Base-by-base conservation (phyloP, 2,329 filamentous ascomycete species). In the Aureobasidium zeae region DNA sequence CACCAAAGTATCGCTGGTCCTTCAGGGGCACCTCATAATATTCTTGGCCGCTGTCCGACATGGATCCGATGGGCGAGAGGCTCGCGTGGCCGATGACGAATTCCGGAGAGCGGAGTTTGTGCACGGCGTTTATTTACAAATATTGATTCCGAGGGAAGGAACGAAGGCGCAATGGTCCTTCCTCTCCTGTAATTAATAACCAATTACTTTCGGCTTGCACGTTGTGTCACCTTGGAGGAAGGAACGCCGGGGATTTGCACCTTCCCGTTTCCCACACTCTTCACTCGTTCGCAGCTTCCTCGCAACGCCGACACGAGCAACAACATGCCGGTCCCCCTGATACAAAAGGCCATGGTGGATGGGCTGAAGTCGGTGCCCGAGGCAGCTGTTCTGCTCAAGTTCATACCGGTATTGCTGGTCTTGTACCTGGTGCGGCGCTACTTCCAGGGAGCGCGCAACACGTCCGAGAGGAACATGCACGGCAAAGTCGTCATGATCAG, bases 401-500 rank as follows among this genome's bases (percentile, higher is more conserved):
- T 69, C n/a, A 53, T 70, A 20, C 70, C 71, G 50, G 72, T 68
- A 57, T 52, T 79, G 26, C 60, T 65, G 12, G 46, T 76, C 7
- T 50, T 83, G 19, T 70, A 67, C 47, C 57, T 73, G 44, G 56
- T 81, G 51, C 96, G 95, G 70, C 70, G 71, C 56, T 94, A 83
- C 67, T 83, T 81, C 56, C 77, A 77, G 51, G 93, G 91, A 52
- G 75, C 80, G 10, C 68, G 64, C 53, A 95, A 91, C 63, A 66
- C 64, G 30, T 75, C 84, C 19, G 87, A 94, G 59, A 76, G 86
- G 47, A 73, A 83, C 44, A 87, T 98, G 79, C 87, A 95, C 63
- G 87, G 86, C 35, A 93, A 93, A 59, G 86, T 98, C 36, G 74
- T 95, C 32, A 81, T 98, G 71, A 77, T 98, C 41, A 98, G 91